Percentiles rank a stretch among this genome's conserved stretches.
Conservation (phyloP, 2,329 filamentous ascomycete genomes). For the Xylaria sp. region DNA sequence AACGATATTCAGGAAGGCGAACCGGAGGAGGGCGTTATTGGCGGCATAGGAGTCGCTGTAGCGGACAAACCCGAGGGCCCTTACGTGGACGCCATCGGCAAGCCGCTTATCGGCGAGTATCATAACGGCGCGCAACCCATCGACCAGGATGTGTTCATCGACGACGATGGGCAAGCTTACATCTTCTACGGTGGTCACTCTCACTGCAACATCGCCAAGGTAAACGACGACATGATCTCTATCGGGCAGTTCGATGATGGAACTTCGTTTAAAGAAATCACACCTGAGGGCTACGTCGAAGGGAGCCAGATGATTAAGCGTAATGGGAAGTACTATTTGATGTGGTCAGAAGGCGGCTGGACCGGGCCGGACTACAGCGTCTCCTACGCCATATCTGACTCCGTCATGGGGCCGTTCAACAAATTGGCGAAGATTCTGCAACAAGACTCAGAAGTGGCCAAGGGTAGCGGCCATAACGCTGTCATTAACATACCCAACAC, state of each 20-base stretch:
- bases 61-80: constrained; percentile 54
- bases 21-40: constrained; percentile 46
- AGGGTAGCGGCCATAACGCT: constrained; percentile 56
- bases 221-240: constrained; percentile 58
- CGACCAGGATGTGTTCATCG: constrained; percentile 58
- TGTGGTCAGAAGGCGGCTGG: constrained; percentile 61
- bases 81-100: constrained; percentile 56
- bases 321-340: constrained; percentile 56
- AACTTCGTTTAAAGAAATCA: constrained; percentile 57
- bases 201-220: constrained; percentile 56
- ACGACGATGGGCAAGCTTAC: constrained; percentile 55
- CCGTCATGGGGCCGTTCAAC: constrained; percentile 57
- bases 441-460: constrained; percentile 51
- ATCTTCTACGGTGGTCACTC: constrained; percentile 58
- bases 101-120: constrained; percentile 57
- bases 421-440: constrained; percentile 54
- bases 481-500: constrained; percentile 54
- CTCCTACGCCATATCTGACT: constrained; percentile 56
- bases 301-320: constrained; percentile 58
- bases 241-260: constrained; percentile 56
- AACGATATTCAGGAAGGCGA: constrained; percentile 57
- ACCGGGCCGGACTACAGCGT: constrained; percentile 59
- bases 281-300: constrained; percentile 59
- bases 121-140: constrained; percentile 61
- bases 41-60: constrained; percentile 57